Percentiles rank a stretch among this genome's conserved stretches.
These are phyloP conservation scores for Hypoxylon perforatum DNA, from an alignment of 495 filamentous ascomycete species.

Conservation along the genomic window DNA sequence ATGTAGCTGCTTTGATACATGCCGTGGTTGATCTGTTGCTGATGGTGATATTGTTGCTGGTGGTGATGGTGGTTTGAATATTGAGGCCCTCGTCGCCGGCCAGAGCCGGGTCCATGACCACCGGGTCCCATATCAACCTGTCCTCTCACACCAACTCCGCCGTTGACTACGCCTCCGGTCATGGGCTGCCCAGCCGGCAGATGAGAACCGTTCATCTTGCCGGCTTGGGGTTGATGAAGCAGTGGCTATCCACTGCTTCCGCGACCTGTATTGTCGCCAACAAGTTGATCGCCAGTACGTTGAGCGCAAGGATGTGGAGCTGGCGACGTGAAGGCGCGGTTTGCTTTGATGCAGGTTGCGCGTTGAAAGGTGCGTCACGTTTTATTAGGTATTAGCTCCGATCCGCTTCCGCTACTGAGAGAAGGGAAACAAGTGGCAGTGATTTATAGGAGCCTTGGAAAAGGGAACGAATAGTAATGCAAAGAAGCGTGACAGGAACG, in stretches of 20 bases:
- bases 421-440: constrained; percentile 21
- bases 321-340: not conserved
- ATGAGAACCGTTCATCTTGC: constrained; percentile 72
- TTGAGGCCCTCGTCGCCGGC: constrained; percentile 47
- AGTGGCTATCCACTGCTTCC: constrained; percentile 59
- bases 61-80: constrained; percentile 50
- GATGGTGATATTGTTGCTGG: constrained; percentile 47
- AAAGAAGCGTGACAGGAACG: constrained; percentile 15
- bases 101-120: constrained; percentile 35
- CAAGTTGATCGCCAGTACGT: constrained; percentile 15
- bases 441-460: too few species aligned
- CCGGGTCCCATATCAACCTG: constrained; percentile 56
- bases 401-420: constrained; percentile 39
- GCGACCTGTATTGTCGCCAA: constrained; percentile 32
- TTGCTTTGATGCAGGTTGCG: constrained; percentile 24
- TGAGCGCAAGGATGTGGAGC: constrained; percentile 1
- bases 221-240: constrained; percentile 62
- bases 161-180: constrained; percentile 50
- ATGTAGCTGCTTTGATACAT: constrained; percentile 51
- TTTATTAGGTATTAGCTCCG: constrained; percentile 33
- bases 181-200: constrained; percentile 71
- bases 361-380: constrained; percentile 28
- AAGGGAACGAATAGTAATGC: constrained; percentile 24
- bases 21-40: constrained; percentile 43
- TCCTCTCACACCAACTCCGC: constrained; percentile 31